Evolutionary conservation across 306 rosid species (phyloP).

Genomic region (Luffa acutangula): DNA sequence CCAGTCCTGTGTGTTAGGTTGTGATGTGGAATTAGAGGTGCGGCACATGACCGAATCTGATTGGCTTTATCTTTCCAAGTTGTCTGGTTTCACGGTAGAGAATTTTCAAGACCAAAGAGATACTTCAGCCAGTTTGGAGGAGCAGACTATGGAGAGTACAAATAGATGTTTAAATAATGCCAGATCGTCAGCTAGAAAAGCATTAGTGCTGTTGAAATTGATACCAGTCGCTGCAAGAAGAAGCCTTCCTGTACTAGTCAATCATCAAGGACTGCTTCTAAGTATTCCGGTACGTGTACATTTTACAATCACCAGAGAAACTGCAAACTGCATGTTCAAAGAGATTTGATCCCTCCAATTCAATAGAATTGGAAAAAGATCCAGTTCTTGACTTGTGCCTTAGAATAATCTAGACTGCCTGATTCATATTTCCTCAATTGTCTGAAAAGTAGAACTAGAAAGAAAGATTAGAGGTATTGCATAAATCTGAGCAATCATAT

Average conservation of each 20-base stretch:
- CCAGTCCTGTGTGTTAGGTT: constrained; percentile 26
- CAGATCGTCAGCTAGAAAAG: constrained; percentile 51
- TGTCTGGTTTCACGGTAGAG: constrained; percentile 27
- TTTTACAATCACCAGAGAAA: not conserved
- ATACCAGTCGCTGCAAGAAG: constrained; percentile 84
- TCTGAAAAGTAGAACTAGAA: not conserved
- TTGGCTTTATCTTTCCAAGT: constrained; percentile 72
- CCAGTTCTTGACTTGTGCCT: not conserved
- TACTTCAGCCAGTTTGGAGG: constrained; percentile 7
- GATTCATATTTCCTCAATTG: not conserved
- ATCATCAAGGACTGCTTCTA: constrained; percentile 44
- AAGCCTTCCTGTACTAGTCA: constrained; percentile 67
- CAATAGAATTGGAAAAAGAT: not conserved
- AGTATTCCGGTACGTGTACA: constrained; percentile 64
- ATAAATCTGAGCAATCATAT: not conserved
- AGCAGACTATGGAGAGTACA: constrained; percentile 23
- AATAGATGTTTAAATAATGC: constrained; percentile 34
- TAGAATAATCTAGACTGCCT: not conserved
- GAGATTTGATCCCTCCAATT: not conserved
- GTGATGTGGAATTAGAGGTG: constrained; percentile 24
- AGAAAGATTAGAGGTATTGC: not conserved
- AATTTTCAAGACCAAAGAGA: constrained; percentile 15
- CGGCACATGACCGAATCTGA: constrained; percentile 77
- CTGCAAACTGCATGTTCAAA: not conserved
- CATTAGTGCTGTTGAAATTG: constrained; percentile 40